phyloP scores from a whole-genome alignment of 2,329 filamentous ascomycete genomes.

The Fusarium brachygibbosum region DNA sequence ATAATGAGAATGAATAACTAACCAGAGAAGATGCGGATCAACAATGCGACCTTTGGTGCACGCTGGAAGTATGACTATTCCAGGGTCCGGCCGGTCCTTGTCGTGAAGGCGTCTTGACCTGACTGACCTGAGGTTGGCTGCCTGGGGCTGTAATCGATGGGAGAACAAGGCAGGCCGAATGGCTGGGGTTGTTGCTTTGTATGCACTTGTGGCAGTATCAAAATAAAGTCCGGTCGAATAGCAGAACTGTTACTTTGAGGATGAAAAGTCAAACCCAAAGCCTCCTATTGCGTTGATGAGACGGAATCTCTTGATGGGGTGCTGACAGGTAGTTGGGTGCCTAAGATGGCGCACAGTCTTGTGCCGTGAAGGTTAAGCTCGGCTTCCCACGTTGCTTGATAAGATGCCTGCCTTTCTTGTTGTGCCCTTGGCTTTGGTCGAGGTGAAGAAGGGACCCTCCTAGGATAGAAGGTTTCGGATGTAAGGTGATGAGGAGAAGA shows the following conservation, averaged over 20 bases:
- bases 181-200: conserved; percentile 26
- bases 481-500: neutral
- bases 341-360: conserved; percentile 32
- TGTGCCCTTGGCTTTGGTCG: neutral
- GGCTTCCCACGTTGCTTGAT: conserved; percentile 12
- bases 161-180: conserved; percentile 15
- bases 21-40: conserved; percentile 27
- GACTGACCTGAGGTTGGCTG: conserved; percentile 27
- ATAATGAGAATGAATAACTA: conserved; percentile 27
- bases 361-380: conserved; percentile 29
- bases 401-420: conserved; percentile 7
- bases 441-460: neutral
- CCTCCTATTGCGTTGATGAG: conserved; percentile 13
- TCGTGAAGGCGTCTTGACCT: conserved; percentile 33
- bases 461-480: neutral
- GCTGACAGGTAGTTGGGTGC: conserved; percentile 1
- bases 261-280: conserved; percentile 35
- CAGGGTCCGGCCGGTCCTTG: conserved; percentile 27
- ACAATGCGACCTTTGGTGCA: conserved; percentile 26
- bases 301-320: conserved; percentile 13
- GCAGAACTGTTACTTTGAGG: conserved; percentile 4
- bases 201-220: conserved; percentile 17
- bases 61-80: conserved; percentile 36
- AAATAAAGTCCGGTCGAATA: conserved; percentile 13
- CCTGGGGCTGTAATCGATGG: conserved; percentile 33